Conservation (phyloP, 371 early-diverging fungal species). For the Mortierella sp. region DNA sequence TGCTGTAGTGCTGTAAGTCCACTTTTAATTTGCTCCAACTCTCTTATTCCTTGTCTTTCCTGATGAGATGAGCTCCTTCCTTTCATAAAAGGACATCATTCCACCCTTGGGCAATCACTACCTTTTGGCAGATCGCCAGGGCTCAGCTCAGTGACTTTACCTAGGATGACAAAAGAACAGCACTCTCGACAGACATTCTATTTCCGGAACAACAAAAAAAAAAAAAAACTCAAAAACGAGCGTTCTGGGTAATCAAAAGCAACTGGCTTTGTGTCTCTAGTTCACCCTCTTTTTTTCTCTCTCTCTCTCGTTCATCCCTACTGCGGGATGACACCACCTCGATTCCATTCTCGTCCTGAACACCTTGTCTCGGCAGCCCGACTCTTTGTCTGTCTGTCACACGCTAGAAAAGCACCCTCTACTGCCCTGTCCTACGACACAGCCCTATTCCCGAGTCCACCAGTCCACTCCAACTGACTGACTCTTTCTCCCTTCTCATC, state of each 20-base stretch:
- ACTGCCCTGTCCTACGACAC: background rate
- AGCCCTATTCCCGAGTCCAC: too few species aligned
- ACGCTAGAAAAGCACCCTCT: background rate
- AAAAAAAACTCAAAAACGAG: too few species aligned
- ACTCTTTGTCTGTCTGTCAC: background rate
- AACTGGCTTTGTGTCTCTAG: background rate
- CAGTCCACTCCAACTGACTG: too few species aligned
- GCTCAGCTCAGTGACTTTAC: too few species aligned
- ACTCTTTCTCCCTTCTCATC: background rate
- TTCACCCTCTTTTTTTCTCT: background rate
- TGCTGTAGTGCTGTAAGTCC: conserved; percentile 36
- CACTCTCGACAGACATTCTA: too few species aligned
- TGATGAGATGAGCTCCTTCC: too few species aligned
- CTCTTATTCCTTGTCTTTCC: background rate
- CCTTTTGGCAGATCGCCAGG: too few species aligned
- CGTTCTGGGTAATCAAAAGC: too few species aligned
- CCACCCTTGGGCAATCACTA: too few species aligned
- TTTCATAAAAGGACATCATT: too few species aligned
- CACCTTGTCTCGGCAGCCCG: background rate
- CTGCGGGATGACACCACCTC: background rate
- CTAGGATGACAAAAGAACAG: too few species aligned
- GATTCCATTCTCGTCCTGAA: background rate
- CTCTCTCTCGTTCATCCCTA: background rate
- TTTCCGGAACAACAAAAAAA: too few species aligned
- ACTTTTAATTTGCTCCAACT: background rate